A percentile compares a stretch with the other conserved stretches of the same genome.
These are phyloP conservation scores for Chlorella sorokiniana DNA, from an alignment of 139 green algal genomes.

Conservation along the genomic window DNA sequence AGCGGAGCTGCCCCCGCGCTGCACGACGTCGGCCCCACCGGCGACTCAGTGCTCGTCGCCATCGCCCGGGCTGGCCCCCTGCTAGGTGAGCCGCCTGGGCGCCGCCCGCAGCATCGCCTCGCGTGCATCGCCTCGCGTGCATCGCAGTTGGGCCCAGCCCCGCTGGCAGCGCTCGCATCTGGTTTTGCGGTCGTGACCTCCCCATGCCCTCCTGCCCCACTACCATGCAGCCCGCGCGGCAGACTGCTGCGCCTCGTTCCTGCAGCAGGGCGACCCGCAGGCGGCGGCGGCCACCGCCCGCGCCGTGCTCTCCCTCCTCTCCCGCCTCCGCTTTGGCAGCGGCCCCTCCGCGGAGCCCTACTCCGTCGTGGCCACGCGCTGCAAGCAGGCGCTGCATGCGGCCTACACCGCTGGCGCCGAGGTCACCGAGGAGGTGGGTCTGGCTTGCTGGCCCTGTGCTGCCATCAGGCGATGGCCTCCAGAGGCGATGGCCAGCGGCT, in stretches of 20 bases:
- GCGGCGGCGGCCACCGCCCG: background rate
- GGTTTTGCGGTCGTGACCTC: background rate
- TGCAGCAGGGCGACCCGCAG: background rate
- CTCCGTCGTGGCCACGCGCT: background rate
- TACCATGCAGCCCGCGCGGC: background rate
- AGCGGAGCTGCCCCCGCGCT: slow-evolving; percentile 13
- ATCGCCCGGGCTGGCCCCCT: background rate
- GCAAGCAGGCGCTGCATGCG: slow-evolving; percentile 18
- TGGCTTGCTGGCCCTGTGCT: background rate
- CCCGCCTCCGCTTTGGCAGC: slow-evolving; percentile 5
- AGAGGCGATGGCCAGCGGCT: too few relatives aligned
- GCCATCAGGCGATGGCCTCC: too few relatives aligned
- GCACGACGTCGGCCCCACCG: background rate
- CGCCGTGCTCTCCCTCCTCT: slow-evolving; percentile 10
- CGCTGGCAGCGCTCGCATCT: background rate
- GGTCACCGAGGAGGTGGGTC: background rate
- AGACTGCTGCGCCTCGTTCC: slow-evolving; percentile 1
- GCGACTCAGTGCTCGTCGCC: slow-evolving; percentile 23
- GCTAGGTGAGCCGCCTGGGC: slow-evolving; percentile 11
- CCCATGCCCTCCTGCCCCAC: background rate
- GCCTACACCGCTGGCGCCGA: background rate
- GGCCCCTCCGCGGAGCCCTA: background rate
- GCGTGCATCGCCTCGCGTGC: background rate
- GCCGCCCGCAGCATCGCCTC: background rate
- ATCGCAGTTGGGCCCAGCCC: background rate